These are phyloP conservation scores for Volutella citrinella DNA, from an alignment of 2,329 filamentous ascomycete species.

Conservation along the genomic window DNA sequence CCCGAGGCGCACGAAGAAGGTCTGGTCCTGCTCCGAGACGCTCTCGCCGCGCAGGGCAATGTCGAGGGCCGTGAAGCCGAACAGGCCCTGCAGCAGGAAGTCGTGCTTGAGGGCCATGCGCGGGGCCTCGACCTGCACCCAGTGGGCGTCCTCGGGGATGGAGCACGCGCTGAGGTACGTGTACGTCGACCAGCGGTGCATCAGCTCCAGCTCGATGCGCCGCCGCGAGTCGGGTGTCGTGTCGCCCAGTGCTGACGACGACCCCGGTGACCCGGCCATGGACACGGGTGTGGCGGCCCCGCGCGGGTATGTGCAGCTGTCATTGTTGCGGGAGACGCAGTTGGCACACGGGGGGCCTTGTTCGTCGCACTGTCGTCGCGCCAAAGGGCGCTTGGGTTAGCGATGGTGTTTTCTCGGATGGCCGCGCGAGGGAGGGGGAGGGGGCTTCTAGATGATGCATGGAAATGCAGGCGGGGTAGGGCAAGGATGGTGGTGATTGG, in stretches of 20 bases:
- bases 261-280: constrained; percentile 2
- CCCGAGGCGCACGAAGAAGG: constrained; percentile 18
- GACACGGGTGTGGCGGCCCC: neutral
- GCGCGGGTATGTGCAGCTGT: constrained; percentile 19
- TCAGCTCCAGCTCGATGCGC: constrained; percentile 45
- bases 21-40: constrained; percentile 12
- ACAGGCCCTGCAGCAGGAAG: constrained; percentile 37
- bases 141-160: constrained; percentile 33
- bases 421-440: no score
- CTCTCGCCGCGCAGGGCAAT: constrained; percentile 18
- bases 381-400: no score
- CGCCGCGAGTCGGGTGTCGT: constrained; percentile 19
- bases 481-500: no score
- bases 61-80: constrained; percentile 20
- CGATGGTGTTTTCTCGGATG: no score
- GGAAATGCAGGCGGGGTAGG: neutral
- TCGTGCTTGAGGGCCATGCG: constrained; percentile 35
- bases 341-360: constrained; percentile 33
- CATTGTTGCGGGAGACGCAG: constrained; percentile 25
- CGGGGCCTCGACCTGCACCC: constrained; percentile 32
- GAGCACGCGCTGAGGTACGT: constrained; percentile 39
- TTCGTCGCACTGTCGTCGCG: constrained; percentile 39
- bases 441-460: no score
- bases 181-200: constrained; percentile 48
- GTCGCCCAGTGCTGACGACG: constrained; percentile 4